Base-by-base conservation (phyloP, 2,329 filamentous ascomycete genomes). In the Sporothrix humicola region DNA sequence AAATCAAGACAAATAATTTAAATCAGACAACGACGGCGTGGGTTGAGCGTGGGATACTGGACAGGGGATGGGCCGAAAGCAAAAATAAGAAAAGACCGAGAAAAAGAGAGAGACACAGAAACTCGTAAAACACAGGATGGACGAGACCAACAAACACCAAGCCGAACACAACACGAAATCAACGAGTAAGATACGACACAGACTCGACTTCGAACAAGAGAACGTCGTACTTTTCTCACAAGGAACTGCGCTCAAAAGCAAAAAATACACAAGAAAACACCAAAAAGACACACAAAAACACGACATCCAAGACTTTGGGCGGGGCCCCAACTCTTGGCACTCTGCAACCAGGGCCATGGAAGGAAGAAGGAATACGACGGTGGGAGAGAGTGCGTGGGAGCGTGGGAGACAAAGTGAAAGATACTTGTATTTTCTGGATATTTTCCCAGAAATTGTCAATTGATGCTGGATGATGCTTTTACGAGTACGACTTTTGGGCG, bases 321-420 rank as follows among this genome's bases (percentile, higher is more conserved):
- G 63, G 61, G 63, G 63, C 63, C 42, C 63, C n/a, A 26, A 6
- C 44, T 66, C 63, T 66, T 66, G 63, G 63, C 63, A 50, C 44
- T 31, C 63, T 66, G 44, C 63, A 50, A 50, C 44, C 20, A 50
- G 63, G 44, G 63, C 44, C 44, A 50, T 66, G 63, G 59, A 65
- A 65, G 59, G 59, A 65, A 20, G 31, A 13, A 65, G 59, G 37
- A 65, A 66, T 66, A 66, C 63, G 63, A 31, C 13, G 10, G 26
- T n/a, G 31, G 2, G 37, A 44, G 15, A 37, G 31, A 5, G 7
- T 37, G 31, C 31, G 31, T 37, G 31, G 31, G 31, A 37, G 31
- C 31, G 31, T 37, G 31, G 31, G 31, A 37, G 31, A 37, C 31
- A 37, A 5, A 37, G 31, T 5, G 31, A 37, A 37, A 37, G 31